Base-by-base conservation (phyloP, 1,139 yeast species). In the Nakaseomyces bracarensis region DNA sequence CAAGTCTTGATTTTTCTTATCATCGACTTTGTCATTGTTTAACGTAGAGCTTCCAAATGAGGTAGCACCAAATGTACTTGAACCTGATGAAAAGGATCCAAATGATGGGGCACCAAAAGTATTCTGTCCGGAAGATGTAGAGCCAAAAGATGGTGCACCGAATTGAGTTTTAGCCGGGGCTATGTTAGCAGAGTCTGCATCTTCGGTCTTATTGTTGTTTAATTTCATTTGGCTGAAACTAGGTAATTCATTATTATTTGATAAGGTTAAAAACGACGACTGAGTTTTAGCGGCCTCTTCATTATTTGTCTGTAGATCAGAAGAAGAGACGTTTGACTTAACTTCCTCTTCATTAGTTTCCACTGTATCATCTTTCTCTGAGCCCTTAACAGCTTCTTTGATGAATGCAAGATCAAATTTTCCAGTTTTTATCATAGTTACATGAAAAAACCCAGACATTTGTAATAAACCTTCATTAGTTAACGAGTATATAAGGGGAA, bases 381-480 rank as follows among this genome's bases (percentile, higher is more conserved):
- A 3, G 6, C 6, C 18, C 30, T 14, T 14, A 13, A 13, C 3
- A 9, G 16, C 22, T 13, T 30, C 40, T 14, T 41, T 38, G 20
- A 46, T 15, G 2, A 38, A 35, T 1, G 45, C 43, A 8, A 57
- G 43, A 25, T 52, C 50, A 42, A 62, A 61, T 1, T 53, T 50
- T 0, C 58, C 58, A 5, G 63, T 49, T 40, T 70, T 68, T 13
- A 78, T 62, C 1, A 72, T 78, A 3, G 61, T 51, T 13, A 71
- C 64, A 47, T 77, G 75, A 55, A 76, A 77, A 2, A 84, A 55
- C 65, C 83, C 74, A 85, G 91, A 82, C 2, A 74, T 69, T 38
- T 75, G 61, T 23, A 84, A 58, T 16, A 62, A 65, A 23, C 94
- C 95, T 44, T 74, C 73, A 51, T 79, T 72, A 38, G 81, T 79